A percentile compares a stretch with the other conserved stretches of the same genome.
These are phyloP conservation scores for Scytalidium lignicola DNA, from an alignment of 2,329 filamentous ascomycete species.

Conservation along the genomic window DNA sequence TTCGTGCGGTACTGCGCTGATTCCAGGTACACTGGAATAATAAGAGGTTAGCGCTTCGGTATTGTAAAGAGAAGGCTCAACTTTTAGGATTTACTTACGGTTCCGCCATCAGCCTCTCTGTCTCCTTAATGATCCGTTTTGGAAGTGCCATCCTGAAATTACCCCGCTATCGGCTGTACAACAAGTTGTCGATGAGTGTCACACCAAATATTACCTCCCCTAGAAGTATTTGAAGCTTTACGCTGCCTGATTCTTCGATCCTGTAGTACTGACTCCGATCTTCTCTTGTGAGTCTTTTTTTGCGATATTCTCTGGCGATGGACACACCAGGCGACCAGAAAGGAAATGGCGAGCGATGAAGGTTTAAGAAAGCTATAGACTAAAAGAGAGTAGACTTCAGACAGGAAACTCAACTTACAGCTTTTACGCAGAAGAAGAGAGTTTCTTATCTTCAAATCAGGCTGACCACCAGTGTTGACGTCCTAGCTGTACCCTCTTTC, in stretches of 20 bases:
- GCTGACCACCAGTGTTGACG: background rate
- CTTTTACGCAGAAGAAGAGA: background rate
- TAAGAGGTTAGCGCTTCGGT: conserved; percentile 8
- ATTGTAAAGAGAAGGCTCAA: background rate
- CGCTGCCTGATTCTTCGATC: background rate
- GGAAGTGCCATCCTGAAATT: conserved; percentile 63
- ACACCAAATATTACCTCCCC: background rate
- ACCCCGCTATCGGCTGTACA: background rate
- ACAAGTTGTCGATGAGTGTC: background rate
- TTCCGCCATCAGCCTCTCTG: conserved; percentile 92
- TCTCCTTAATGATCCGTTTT: conserved; percentile 98
- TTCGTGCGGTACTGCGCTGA: conserved; percentile 91
- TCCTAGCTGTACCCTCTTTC: background rate
- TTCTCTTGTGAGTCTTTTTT: background rate
- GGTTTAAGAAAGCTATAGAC: background rate
- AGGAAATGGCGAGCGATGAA: background rate
- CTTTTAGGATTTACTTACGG: conserved; percentile 58
- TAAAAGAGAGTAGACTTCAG: background rate
- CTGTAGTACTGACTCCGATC: background rate
- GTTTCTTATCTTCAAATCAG: background rate
- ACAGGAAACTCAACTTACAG: background rate
- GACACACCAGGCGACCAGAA: background rate
- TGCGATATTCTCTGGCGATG: background rate
- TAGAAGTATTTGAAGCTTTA: background rate
- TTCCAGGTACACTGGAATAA: conserved; percentile 74